phyloP scores from a whole-genome alignment of 2,329 filamentous ascomycete genomes.

The Venturia asperata region DNA sequence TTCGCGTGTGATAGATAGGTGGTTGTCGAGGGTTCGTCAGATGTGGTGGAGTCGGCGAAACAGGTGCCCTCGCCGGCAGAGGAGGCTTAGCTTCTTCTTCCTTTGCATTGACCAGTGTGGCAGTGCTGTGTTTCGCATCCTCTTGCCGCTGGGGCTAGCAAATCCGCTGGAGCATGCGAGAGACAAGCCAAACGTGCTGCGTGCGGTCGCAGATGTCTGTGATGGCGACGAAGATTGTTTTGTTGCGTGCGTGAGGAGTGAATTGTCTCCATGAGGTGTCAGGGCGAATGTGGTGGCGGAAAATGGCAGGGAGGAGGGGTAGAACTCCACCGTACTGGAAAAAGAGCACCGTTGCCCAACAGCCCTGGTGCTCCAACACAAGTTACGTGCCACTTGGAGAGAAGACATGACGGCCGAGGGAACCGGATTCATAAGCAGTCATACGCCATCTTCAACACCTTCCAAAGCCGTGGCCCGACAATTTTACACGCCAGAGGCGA shows the following conservation, averaged over 20 bases:
- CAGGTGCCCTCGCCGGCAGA: too few species aligned
- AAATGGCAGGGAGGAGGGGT: background rate
- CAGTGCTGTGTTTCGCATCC: constrained; percentile 8
- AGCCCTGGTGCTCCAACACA: too few species aligned
- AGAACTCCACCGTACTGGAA: background rate
- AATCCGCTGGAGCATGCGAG: background rate
- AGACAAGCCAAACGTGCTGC: background rate
- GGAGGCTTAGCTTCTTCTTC: background rate
- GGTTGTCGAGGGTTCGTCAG: constrained; percentile 8
- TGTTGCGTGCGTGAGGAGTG: background rate
- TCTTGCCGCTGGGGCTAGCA: constrained; percentile 11
- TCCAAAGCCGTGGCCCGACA: background rate
- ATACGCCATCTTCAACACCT: background rate
- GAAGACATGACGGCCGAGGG: background rate
- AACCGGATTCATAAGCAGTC: background rate
- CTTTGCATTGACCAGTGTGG: constrained; percentile 2
- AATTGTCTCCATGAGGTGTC: background rate
- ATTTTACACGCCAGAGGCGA: too few species aligned
- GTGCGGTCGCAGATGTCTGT: background rate
- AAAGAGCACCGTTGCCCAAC: too few species aligned
- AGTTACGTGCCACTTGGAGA: background rate
- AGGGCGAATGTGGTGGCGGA: background rate
- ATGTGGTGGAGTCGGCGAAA: background rate
- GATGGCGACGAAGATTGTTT: too few species aligned
- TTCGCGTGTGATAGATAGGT: constrained; percentile 1